Evolutionary conservation across 257 asterid species (phyloP), one percentile per base, ranked within the genome.

Genomic region (Solanum boliviense): DNA sequence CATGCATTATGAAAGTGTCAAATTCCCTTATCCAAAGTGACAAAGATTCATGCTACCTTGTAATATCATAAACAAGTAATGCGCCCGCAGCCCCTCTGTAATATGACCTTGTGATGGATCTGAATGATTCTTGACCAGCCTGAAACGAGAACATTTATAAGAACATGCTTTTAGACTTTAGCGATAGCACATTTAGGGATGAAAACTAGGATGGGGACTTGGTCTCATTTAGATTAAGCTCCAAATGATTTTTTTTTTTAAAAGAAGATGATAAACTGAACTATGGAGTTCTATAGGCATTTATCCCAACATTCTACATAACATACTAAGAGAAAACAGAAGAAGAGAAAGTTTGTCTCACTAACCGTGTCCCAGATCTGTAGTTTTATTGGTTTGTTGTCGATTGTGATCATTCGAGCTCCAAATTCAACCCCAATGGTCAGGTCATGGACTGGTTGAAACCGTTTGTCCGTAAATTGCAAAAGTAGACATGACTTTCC

Each of bases 31-130:
- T 79, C 65, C 25, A 44, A 25, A 41, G 65, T 79, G 85, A 15
- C n/a, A 78, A 70, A 90, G 23, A 68, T 82, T 85, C 71, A 67
- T 34, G 9, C 29, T 90, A 95, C 98, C 96, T 93, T 79, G 98
- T 94, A 86, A 95, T 95, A 89, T 95, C 98, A 89, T 94, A 95
- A 88, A 95, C 98, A 29, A 95, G 95, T 74, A 95, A 92, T 36
- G 98, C 98, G n/a, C 98, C 98, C 6, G 96, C 98, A 71, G 98
- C 98, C 65, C 98, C 98, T 92, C 98, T 92, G 92, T 95, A 96
- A 93, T 96, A 95, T 58, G 94, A 92, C 92, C 95, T 93, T 5
- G 98, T 92, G 36, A 96, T 91, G 71, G 98, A 94, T 86, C 98
- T 91, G 92, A 96, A 96, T 60, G 94, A 91, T 90, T 96, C 99